Evolutionary conservation across 2,329 filamentous ascomycete genomes (phyloP), one percentile per base, ranked within the genome.

Genomic region (Pyrenophora teres): DNA sequence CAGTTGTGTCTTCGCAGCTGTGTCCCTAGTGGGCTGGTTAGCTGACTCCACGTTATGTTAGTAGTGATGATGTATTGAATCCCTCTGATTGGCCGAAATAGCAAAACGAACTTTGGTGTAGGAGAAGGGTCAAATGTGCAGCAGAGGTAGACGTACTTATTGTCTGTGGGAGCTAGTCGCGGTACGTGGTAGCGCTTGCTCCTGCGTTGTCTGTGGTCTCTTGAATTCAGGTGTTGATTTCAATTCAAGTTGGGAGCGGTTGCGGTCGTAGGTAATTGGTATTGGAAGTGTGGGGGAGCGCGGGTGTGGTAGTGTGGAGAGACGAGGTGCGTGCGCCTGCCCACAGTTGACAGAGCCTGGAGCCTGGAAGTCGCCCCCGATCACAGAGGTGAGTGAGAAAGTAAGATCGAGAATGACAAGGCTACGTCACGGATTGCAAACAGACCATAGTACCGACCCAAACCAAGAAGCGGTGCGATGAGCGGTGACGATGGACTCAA

Each of bases 291-390:
- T 38, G 47, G 49, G 23, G 47, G 47, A 33, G 46, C 21, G 39
- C 40, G 30, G 36, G 50, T 18, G 13, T 21, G 36, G 16, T 31
- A 43, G 38, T 32, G 46, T 48, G 55, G 44, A 41, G 40, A 52
- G 38, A 44, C 46, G 38, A 44, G 49, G 49, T 54, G 42, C 35
- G 57, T 54, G 57, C 52, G 52, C 52, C 47, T 60, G 47, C 52
- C 50, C 16, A 16, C 10, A 39, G 32, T 37, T 42, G 23, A 40
- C 36, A 18, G 30, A 56, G 30, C 21, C 10, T 38, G 23, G 30
- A 56, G 30, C 21, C 10, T 38, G 52, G 50, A 45, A 50, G 39
- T 30, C 38, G 47, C 41, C 35, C 19, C 27, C 46, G 37, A 38
- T 31, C 35, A 31, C 41, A 41, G 31, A 38, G 42, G 30, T 50